Evolutionary conservation across 2,329 filamentous ascomycete genomes (phyloP).

Genomic region (Phialophora chinensis): DNA sequence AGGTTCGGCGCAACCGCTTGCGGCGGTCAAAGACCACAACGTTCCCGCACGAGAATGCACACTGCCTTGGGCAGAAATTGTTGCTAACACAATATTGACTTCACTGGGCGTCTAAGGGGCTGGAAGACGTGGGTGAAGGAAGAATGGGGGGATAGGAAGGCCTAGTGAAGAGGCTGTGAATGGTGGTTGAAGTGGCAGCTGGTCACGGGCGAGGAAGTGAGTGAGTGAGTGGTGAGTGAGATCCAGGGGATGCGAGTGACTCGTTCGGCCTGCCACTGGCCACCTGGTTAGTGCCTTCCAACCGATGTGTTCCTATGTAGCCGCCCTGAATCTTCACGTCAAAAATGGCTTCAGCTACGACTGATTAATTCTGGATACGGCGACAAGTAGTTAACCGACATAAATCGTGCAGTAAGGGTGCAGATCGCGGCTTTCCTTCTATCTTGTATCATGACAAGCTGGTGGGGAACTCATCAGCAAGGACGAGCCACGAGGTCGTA

Average conservation of each 20-base stretch:
- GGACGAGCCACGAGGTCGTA: background rate
- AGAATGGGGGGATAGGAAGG: background rate
- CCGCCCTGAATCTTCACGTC: background rate
- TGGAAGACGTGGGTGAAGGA: background rate
- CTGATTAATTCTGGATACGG: background rate
- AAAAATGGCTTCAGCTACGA: background rate
- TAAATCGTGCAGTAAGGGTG: background rate
- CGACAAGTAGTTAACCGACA: background rate
- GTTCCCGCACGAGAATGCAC: constrained; percentile 14
- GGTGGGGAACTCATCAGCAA: background rate
- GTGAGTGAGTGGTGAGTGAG: background rate
- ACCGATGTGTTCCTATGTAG: background rate
- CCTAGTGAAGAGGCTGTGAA: background rate
- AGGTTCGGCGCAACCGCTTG: constrained; percentile 17
- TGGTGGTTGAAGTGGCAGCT: background rate
- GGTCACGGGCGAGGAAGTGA: background rate
- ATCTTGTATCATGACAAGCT: background rate
- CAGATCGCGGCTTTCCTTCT: background rate
- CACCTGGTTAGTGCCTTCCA: constrained; percentile 2
- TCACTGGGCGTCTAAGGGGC: constrained; percentile 4
- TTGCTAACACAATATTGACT: constrained; percentile 11
- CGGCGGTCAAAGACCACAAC: constrained; percentile 17
- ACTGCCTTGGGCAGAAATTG: background rate
- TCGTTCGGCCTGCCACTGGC: background rate
- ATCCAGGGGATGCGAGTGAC: background rate